Conservation (phyloP, 192 early-diverging fungal species). For the Ramicandelaber brevisporus region DNA sequence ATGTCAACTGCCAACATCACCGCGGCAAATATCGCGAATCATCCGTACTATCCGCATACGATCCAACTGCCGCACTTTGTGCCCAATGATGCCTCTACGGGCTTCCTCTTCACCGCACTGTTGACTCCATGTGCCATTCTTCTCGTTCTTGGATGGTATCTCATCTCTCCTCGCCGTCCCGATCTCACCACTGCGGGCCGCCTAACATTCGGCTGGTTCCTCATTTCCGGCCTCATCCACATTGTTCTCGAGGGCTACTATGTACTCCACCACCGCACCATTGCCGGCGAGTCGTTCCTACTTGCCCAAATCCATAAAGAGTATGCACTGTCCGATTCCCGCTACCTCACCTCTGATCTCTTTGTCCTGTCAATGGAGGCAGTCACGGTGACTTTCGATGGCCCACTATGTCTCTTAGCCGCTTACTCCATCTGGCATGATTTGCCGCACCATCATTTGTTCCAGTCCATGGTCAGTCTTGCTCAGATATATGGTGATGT, state of each 20-base stretch:
- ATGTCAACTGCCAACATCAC: too few relatives aligned
- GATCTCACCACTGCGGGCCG: too few relatives aligned
- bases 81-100: too few relatives aligned
- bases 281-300: slow-evolving; percentile 35
- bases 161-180: too few relatives aligned
- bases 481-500: slow-evolving; percentile 62
- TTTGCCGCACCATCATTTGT: slow-evolving; percentile 22
- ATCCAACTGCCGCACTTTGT: too few relatives aligned
- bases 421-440: slow-evolving; percentile 23
- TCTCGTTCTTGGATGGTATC: too few relatives aligned
- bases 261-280: slow-evolving; percentile 30
- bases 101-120: too few relatives aligned
- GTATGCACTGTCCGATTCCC: slow-evolving; percentile 65
- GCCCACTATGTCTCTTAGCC: slow-evolving; percentile 25
- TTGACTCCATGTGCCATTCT: too few relatives aligned
- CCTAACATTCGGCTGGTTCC: slow-evolving; percentile 62
- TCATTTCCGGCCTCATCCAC: slow-evolving; percentile 60
- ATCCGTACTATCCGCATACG: too few relatives aligned
- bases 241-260: slow-evolving; percentile 69
- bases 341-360: slow-evolving; percentile 62
- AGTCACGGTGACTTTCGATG: slow-evolving; percentile 53
- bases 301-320: slow-evolving; percentile 74
- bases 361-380: slow-evolving; percentile 68
- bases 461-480: slow-evolving; percentile 30
- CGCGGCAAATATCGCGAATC: too few relatives aligned